Evolutionary conservation across 2,329 filamentous ascomycete species (phyloP), one percentile per base, ranked within the genome.

Genomic region (Aschersonia sp.): DNA sequence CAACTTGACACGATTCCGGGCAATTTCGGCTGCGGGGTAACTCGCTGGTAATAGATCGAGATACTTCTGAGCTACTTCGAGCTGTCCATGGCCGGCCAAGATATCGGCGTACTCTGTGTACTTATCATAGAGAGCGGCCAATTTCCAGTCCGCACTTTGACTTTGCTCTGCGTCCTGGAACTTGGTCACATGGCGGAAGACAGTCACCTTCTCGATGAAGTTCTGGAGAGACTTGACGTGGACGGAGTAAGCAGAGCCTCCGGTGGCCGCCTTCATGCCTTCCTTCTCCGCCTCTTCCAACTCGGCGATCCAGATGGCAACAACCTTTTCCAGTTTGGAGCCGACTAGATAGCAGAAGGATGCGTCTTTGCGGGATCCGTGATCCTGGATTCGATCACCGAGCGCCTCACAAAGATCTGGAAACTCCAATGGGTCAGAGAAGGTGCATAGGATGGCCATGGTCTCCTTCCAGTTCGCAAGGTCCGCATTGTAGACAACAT

Each of bases 91-190:
- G 6, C 87, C 81, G 44, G 92, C 88, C 49, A 94, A 80, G 54
- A 98, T 89, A 61, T 98, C 90, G 11, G 92, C 90, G 63, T 97
- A 98, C 67, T 98, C 92, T 31, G 85, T 83, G 61, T 98, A 98
- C 67, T 95, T 95, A 62, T 88, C 83, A 64, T 98, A 98, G 47
- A 98, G 71, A 2, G 82, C 74, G 39, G 81, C 76, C 50, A 98
- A 79, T 68, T 94, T 96, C 90, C 90, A 98, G 56, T 83, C 86
- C 1, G 81, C 81, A 8, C 77, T 72, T 55, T 86, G 77, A 44
- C 69, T 68, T 53, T 78, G 78, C 59, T 96, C 88, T 7, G 68
- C 66, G 61, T 98, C 92, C 57, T 85, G 71, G 70, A 96, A 98
- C 59, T 90, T 88, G 52, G 88, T 89, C 42, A 96, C 89, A 55